Evolutionary conservation across 2,329 filamentous ascomycete species (phyloP), one percentile per base, ranked within the genome.

Genomic region (Ophiostoma angusticollis): DNA sequence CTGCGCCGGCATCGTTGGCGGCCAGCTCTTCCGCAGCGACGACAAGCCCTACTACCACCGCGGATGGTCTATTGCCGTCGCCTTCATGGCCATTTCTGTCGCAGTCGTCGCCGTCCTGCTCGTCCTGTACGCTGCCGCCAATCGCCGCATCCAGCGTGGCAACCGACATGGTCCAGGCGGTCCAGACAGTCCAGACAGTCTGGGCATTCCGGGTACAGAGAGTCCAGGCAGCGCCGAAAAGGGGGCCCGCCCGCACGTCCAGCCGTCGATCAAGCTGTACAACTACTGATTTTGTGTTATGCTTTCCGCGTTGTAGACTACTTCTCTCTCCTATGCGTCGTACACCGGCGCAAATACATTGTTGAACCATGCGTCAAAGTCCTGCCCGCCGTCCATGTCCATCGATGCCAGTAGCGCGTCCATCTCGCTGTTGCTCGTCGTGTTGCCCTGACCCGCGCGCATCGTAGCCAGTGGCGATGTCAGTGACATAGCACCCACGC

Each of bases 1-100:
- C 46, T 70, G 68, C 19, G 71, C 72, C 0, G 72, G 71, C 17
- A 76, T 78, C 37, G 72, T 73, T 39, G 73, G 72, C 4, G 70
- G 70, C 0, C 72, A 77, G 50, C 68, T 77, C 43, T 77, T 76
- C 61, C 66, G 66, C 17, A 46, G 54, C 0, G 67, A 72, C 37
- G 69, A 74, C 46, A 54, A 52, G 31, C 69, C 70, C 0, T 56
- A 59, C 1, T 74, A 74, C 50, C 61, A 63, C 3, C 61, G 66
- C 13, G 69, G 61, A 2, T 74, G 44, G 39, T 35, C 36, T 2
- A 41, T 44, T 38, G 32, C 41, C 11, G 37, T 43, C 1, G 41
- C 38, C 11, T 43, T 45, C 4, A 41, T 45, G 38, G 35, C 41
- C 3, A 37, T 38, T 11, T 40, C 35, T 3, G 35, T 38, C 0